phyloP scores from a whole-genome alignment of 345 rosid genomes.

The Luvunga scandens region DNA sequence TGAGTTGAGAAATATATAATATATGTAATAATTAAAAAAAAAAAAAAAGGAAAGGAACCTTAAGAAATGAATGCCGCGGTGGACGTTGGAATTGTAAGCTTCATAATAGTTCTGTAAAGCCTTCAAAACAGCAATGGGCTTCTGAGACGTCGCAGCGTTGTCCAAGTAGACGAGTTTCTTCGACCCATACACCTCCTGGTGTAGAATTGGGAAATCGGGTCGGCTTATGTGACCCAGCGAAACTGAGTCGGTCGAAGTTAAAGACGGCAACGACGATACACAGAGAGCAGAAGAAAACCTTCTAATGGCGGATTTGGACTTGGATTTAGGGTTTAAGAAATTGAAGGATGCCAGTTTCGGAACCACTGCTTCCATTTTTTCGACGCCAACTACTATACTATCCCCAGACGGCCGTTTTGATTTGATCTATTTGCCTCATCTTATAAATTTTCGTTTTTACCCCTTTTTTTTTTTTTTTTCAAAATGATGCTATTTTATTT shows the following conservation, averaged over 20 bases:
- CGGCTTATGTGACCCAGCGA: slow-evolving; percentile 80
- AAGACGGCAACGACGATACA: slow-evolving; percentile 3
- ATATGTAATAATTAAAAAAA: not conserved
- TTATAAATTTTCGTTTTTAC: too few relatives aligned
- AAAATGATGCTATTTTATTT: too few relatives aligned
- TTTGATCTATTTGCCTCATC: too few relatives aligned
- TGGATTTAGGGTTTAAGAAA: slow-evolving; percentile 33
- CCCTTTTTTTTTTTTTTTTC: too few relatives aligned
- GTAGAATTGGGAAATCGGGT: slow-evolving; percentile 82
- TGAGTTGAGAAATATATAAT: too few relatives aligned
- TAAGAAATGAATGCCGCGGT: slow-evolving; percentile 78
- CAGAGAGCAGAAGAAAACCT: slow-evolving; percentile 24
- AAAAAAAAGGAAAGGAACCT: slow-evolving; percentile 35
- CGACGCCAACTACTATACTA: not conserved
- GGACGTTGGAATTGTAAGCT: slow-evolving; percentile 82
- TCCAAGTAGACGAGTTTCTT: slow-evolving; percentile 86
- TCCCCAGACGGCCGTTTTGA: not conserved
- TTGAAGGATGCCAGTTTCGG: slow-evolving; percentile 53
- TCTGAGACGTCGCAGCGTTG: slow-evolving; percentile 97
- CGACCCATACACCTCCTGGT: slow-evolving; percentile 83
- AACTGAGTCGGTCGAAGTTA: slow-evolving; percentile 32
- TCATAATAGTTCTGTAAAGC: slow-evolving; percentile 73
- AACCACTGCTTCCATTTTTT: slow-evolving; percentile 48
- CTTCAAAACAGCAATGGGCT: slow-evolving; percentile 67
- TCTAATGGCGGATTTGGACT: slow-evolving; percentile 11